phyloP scores from a whole-genome alignment of 2,329 filamentous ascomycete genomes.

The Fusarium secorum region DNA sequence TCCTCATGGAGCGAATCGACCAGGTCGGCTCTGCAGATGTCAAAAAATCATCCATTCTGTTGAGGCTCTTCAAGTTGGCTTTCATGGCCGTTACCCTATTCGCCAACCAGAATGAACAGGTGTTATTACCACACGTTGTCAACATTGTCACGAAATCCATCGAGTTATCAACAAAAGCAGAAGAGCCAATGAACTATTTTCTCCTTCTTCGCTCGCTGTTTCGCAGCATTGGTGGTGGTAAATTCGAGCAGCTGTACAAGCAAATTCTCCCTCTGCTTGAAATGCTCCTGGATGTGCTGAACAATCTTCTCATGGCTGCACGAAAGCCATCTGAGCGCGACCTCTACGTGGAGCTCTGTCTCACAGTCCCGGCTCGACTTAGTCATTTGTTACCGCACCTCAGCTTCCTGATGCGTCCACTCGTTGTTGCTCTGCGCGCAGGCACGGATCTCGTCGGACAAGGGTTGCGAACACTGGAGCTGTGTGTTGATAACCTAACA shows the following conservation, averaged over 20 bases:
- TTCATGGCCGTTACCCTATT: conserved; percentile 99
- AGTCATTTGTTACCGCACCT: conserved; percentile 95
- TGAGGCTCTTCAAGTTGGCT: conserved; percentile 95
- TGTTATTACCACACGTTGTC: conserved; percentile 92
- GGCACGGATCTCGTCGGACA: conserved; percentile 95
- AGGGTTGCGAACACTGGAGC: conserved; percentile 88
- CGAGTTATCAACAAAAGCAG: conserved; percentile 91
- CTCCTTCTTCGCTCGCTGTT: conserved; percentile 91
- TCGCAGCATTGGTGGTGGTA: conserved; percentile 92
- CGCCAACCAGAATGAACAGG: conserved; percentile 91
- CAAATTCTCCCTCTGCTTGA: conserved; percentile 95
- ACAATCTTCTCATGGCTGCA: conserved; percentile 90
- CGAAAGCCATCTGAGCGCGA: conserved; percentile 91
- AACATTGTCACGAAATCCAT: conserved; percentile 98
- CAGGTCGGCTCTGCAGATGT: conserved; percentile 93
- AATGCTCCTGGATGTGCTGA: conserved; percentile 96
- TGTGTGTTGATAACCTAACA: conserved; percentile 97
- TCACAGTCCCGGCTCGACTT: conserved; percentile 92
- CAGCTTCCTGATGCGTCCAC: conserved; percentile 93
- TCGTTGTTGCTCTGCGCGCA: conserved; percentile 93
- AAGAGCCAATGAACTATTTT: conserved; percentile 99
- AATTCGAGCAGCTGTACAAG: conserved; percentile 98
- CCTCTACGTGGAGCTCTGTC: conserved; percentile 93
- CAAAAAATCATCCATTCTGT: conserved; percentile 88
- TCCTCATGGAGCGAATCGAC: conserved; percentile 95